These are phyloP conservation scores for Verticillium nonalfalfae DNA, from an alignment of 2,329 filamentous ascomycete genomes.

Conservation along the genomic window DNA sequence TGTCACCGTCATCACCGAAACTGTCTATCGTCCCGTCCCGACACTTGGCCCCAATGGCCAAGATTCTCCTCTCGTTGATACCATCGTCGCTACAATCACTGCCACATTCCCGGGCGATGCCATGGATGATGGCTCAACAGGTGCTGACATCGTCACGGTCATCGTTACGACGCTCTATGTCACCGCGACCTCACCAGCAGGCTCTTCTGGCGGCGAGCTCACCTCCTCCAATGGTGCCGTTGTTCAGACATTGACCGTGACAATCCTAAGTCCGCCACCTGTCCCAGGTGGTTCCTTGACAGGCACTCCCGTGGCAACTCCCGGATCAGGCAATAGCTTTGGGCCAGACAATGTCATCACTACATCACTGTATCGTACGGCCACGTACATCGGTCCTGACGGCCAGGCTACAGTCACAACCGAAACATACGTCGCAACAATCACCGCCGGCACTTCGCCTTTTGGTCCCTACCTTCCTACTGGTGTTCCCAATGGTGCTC, in stretches of 20 bases:
- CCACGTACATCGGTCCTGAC: slow-evolving; percentile 19
- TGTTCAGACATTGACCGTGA: background rate
- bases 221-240: background rate
- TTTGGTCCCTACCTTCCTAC: background rate
- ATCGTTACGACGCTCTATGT: background rate
- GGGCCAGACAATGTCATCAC: slow-evolving; percentile 8
- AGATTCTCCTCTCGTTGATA: background rate
- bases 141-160: background rate
- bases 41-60: background rate
- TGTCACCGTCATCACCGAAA: slow-evolving; percentile 2
- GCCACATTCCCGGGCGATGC: background rate
- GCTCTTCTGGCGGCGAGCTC: background rate
- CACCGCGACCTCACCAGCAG: background rate
- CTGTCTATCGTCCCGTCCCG: background rate
- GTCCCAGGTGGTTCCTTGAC: background rate
- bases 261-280: background rate
- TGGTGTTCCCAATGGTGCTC: background rate
- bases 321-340: background rate
- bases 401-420: slow-evolving; percentile 19
- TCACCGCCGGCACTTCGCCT: slow-evolving; percentile 8
- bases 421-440: slow-evolving; percentile 20
- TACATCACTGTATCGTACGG: slow-evolving; percentile 17
- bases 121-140: background rate
- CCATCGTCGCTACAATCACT: background rate
- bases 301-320: background rate